A percentile compares a stretch with the other conserved stretches of the same genome.
Conservation (phyloP, 2,329 filamentous ascomycete species). For the Fusarium sp. region DNA sequence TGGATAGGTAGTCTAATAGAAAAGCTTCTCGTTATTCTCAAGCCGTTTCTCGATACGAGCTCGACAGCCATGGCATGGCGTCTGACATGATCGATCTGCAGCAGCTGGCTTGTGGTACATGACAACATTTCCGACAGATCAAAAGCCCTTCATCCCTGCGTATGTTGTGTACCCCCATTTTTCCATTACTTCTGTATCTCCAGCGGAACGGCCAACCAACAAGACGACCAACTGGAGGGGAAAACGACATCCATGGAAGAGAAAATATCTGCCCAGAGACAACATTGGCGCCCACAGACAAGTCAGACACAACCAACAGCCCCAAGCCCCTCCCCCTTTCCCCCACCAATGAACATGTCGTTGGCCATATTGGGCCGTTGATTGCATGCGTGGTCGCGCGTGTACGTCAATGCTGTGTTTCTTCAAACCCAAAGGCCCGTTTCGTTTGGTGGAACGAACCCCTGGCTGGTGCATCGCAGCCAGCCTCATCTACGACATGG, state of each 20-base stretch:
- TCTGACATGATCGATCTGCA: background rate
- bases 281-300: background rate
- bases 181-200: background rate
- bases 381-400: background rate
- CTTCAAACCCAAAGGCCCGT: background rate
- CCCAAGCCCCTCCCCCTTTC: background rate
- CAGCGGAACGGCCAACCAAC: background rate
- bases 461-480: background rate
- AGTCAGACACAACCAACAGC: background rate
- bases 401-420: background rate
- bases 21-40: background rate
- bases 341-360: background rate
- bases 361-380: background rate
- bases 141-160: background rate
- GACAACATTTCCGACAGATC: background rate
- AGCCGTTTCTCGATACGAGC: background rate
- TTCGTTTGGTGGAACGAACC: background rate
- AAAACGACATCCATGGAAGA: background rate
- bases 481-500: background rate
- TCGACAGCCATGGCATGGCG: background rate
- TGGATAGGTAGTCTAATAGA: background rate
- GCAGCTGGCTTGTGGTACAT: background rate
- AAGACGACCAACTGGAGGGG: background rate
- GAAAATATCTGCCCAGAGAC: background rate
- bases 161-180: background rate